Evolutionary conservation across 2,329 filamentous ascomycete species (phyloP).

Genomic region (Talaromyces pinophilus): DNA sequence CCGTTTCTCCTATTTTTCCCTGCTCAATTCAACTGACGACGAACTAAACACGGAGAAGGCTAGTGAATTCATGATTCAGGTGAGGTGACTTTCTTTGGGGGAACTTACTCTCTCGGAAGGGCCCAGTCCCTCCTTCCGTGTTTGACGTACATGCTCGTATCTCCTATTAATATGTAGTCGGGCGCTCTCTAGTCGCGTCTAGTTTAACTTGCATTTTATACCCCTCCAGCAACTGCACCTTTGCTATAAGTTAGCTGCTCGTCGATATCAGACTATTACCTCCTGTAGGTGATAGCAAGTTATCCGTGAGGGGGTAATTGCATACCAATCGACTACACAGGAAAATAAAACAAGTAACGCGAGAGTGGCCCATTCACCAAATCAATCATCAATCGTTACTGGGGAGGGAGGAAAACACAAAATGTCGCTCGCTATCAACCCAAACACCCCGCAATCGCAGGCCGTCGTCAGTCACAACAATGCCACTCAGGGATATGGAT

Average conservation of each 20-base stretch:
- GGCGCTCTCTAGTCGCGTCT: not conserved
- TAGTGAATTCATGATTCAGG: not conserved
- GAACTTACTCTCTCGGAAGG: not conserved
- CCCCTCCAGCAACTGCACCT: not conserved
- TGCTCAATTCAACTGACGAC: not conserved
- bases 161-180: not conserved
- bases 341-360: not conserved
- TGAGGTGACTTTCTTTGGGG: not conserved
- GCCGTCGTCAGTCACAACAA: conserved; percentile 18
- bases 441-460: conserved; percentile 14
- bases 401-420: not conserved
- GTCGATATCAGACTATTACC: not conserved
- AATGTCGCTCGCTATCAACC: conserved; percentile 17
- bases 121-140: not conserved
- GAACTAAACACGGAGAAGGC: not conserved
- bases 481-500: not conserved
- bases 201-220: not conserved
- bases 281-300: not conserved
- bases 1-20: not conserved
- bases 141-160: not conserved
- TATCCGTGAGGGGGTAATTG: not conserved
- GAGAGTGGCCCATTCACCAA: not conserved
- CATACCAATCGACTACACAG: not conserved
- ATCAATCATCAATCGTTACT: too few species aligned
- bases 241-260: not conserved